phyloP scores from a whole-genome alignment of 768 basidiomycete genomes.

The Naganishia friedmannii region DNA sequence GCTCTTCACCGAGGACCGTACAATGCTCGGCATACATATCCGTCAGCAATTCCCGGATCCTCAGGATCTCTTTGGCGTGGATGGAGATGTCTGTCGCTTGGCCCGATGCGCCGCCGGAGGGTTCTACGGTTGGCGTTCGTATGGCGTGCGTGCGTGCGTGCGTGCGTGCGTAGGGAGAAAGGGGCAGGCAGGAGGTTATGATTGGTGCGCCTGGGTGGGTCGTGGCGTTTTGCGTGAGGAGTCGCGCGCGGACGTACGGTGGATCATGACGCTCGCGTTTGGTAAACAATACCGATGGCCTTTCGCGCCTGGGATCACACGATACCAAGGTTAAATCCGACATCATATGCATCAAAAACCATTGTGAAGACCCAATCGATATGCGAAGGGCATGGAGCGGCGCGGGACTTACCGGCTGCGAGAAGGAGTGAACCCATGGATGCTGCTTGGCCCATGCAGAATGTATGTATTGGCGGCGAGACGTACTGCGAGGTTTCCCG shows the following conservation, averaged over 20 bases:
- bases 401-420: conserved; percentile 57
- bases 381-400: too few relatives aligned
- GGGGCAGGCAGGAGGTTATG: conserved; percentile 6
- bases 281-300: conserved; percentile 90
- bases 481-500: conserved; percentile 66
- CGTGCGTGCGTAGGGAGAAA: too few relatives aligned
- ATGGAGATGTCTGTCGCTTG: conserved; percentile 97
- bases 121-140: too few relatives aligned
- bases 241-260: conserved; percentile 82
- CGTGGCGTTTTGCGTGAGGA: too few relatives aligned
- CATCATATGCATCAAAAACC: too few relatives aligned
- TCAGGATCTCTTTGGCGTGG: conserved; percentile 91
- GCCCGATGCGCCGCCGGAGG: conserved; percentile 91
- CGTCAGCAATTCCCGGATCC: conserved; percentile 77
- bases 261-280: conserved; percentile 96
- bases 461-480: conserved; percentile 90
- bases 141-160: too few relatives aligned
- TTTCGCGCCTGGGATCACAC: conserved; percentile 64
- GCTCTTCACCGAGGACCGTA: conserved; percentile 63
- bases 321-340: too few relatives aligned
- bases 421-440: conserved; percentile 94
- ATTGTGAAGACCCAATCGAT: too few relatives aligned
- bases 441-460: conserved; percentile 90
- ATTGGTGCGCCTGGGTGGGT: too few relatives aligned
- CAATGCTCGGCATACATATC: conserved; percentile 88